These are phyloP conservation scores for Eimeria falciformis DNA, from an alignment of 169 alveolate species.

Conservation along the genomic window DNA sequence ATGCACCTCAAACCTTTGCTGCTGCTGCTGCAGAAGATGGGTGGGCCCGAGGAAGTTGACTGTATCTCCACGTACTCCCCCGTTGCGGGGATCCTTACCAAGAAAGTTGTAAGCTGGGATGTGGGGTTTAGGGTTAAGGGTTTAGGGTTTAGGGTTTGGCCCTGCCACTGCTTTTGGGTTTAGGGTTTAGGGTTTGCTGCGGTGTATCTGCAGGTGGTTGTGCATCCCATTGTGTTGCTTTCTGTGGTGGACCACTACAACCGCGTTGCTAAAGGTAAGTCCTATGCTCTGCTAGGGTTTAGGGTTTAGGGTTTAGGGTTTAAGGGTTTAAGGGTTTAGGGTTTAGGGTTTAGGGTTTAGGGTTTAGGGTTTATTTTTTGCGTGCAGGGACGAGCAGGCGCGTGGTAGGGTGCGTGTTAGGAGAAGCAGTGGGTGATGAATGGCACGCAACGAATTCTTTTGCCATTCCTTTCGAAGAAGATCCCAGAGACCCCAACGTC, in stretches of 20 bases:
- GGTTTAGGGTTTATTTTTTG: background rate
- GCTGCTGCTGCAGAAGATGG: constrained; percentile 54
- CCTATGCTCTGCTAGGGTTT: constrained; percentile 7
- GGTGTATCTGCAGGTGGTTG: constrained; percentile 73
- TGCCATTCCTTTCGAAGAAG: constrained; percentile 99
- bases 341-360: too few species aligned
- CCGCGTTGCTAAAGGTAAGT: constrained; percentile 96
- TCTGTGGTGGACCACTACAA: constrained; percentile 99
- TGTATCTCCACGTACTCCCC: constrained; percentile 65
- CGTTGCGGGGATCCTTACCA: constrained; percentile 69
- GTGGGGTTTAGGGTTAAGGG: constrained; percentile 39
- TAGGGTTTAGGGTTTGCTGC: constrained; percentile 28
- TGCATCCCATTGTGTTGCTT: constrained; percentile 91
- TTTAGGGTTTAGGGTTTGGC: constrained; percentile 42
- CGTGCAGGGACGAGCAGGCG: constrained; percentile 89
- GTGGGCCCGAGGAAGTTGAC: constrained; percentile 33
- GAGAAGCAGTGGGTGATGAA: constrained; percentile 93
- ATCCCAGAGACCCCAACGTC: constrained; percentile 96
- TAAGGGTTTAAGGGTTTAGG: too few species aligned
- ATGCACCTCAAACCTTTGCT: background rate
- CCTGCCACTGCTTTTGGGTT: background rate
- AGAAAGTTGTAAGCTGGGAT: constrained; percentile 63
- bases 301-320: constrained; percentile 44
- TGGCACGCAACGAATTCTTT: constrained; percentile 98
- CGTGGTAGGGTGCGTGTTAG: constrained; percentile 99